These are phyloP conservation scores for Hymenoscyphus fructigenus DNA, from an alignment of 2,329 filamentous ascomycete genomes.

Conservation along the genomic window DNA sequence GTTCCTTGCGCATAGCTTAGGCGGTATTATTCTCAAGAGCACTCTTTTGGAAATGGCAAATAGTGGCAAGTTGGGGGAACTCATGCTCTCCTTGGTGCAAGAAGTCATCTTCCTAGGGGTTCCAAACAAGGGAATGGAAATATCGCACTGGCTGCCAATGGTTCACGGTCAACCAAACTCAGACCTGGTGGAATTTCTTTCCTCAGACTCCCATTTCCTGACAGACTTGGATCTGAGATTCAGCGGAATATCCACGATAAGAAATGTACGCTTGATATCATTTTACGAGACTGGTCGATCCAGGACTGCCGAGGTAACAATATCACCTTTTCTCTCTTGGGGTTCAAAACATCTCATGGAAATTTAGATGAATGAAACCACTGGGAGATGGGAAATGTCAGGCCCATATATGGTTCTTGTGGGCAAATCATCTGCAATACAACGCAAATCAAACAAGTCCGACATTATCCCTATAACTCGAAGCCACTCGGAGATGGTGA, in stretches of 20 bases:
- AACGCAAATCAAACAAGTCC: not conserved
- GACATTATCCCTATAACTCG: not conserved
- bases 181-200: not conserved
- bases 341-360: not conserved
- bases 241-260: not conserved
- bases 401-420: not conserved
- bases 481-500: not conserved
- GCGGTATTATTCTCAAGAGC: conserved; percentile 8
- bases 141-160: too few species aligned
- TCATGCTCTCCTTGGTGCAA: conserved; percentile 1
- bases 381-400: not conserved
- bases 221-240: not conserved
- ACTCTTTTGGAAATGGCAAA: conserved; percentile 3
- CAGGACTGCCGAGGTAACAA: not conserved
- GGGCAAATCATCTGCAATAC: not conserved
- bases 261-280: not conserved
- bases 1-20: conserved; percentile 7
- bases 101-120: too few species aligned
- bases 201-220: not conserved
- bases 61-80: not conserved
- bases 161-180: too few species aligned
- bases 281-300: not conserved
- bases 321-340: not conserved
- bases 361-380: not conserved
- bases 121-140: too few species aligned